Evolutionary conservation across 169 alveolate species (phyloP).

Genomic region (Plasmodium ovale): DNA sequence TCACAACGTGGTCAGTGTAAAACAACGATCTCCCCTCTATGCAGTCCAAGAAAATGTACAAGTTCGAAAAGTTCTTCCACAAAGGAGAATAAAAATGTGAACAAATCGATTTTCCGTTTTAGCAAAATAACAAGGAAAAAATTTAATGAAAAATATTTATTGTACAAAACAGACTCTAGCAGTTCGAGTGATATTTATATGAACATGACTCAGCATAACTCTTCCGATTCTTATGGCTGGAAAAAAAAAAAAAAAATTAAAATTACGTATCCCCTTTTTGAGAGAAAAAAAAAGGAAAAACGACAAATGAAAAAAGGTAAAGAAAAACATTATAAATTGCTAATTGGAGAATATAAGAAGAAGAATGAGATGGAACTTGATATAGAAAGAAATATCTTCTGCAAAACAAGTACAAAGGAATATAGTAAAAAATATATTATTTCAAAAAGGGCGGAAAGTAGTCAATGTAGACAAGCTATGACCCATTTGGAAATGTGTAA

Average conservation of each 20-base stretch:
- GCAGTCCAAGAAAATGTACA: not conserved
- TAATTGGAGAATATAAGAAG: not conserved
- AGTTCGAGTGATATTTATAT: slow-evolving; percentile 2
- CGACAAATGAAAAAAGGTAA: slow-evolving; percentile 3
- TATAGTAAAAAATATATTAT: not conserved
- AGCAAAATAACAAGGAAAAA: not conserved
- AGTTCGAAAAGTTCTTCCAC: not conserved
- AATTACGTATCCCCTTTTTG: no score
- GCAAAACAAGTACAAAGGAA: not conserved
- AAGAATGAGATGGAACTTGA: not conserved
- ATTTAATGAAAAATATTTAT: slow-evolving; percentile 10
- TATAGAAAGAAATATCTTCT: not conserved
- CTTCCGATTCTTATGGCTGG: not conserved
- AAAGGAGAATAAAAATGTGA: not conserved
- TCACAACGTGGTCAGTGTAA: no score
- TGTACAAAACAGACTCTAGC: slow-evolving; percentile 15
- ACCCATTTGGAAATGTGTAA: not conserved
- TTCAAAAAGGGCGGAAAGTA: not conserved
- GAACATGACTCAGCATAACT: not conserved
- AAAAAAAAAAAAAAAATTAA: slow-evolving; percentile 9
- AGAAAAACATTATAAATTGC: slow-evolving; percentile 29
- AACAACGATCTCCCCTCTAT: no score
- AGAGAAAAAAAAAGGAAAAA: not conserved
- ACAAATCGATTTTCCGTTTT: not conserved
- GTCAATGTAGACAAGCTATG: not conserved